A percentile compares a stretch with the other conserved stretches of the same genome.
Conservation (phyloP, 2,329 filamentous ascomycete species). For the Alternaria postmessia region DNA sequence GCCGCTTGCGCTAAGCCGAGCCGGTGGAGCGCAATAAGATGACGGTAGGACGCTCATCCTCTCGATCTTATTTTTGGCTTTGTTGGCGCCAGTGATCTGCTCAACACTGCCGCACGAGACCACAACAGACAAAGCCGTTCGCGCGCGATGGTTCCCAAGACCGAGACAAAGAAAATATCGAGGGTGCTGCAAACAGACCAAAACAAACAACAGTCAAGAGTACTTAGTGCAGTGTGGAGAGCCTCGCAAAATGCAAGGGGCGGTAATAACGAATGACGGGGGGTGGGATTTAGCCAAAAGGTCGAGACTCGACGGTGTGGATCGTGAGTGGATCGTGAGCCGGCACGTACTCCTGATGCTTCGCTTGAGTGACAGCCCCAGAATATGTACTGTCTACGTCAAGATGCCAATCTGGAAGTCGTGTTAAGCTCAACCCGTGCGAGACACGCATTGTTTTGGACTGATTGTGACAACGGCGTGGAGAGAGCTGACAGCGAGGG, state of each 20-base stretch:
- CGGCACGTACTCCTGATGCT: slow-evolving; percentile 15
- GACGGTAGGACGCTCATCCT: slow-evolving; percentile 18
- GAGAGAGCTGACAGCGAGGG: slow-evolving; percentile 9
- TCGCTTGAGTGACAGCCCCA: slow-evolving; percentile 11
- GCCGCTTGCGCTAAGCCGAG: slow-evolving; percentile 23
- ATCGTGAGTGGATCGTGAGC: slow-evolving; percentile 11
- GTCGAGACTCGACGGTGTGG: slow-evolving; percentile 14
- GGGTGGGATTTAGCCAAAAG: slow-evolving; percentile 18
- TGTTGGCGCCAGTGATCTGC: slow-evolving; percentile 6
- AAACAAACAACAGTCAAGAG: slow-evolving; percentile 7
- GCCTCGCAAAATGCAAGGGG: slow-evolving; percentile 13
- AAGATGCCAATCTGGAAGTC: not conserved
- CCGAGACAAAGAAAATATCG: slow-evolving; percentile 1
- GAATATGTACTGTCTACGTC: slow-evolving; percentile 10
- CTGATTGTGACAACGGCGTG: slow-evolving; percentile 2
- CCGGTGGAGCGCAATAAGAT: slow-evolving; percentile 21
- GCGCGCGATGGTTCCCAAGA: not conserved
- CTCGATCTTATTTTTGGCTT: slow-evolving; percentile 18
- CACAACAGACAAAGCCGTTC: not conserved
- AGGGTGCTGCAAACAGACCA: not conserved
- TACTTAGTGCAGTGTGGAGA: slow-evolving; percentile 4
- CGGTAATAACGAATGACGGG: slow-evolving; percentile 18
- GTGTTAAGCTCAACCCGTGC: slow-evolving; percentile 12
- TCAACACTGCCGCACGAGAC: slow-evolving; percentile 6
- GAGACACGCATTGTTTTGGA: slow-evolving; percentile 13